Evolutionary conservation across 441 rosid genomes (phyloP).

Genomic region (Erysimum cheiri): DNA sequence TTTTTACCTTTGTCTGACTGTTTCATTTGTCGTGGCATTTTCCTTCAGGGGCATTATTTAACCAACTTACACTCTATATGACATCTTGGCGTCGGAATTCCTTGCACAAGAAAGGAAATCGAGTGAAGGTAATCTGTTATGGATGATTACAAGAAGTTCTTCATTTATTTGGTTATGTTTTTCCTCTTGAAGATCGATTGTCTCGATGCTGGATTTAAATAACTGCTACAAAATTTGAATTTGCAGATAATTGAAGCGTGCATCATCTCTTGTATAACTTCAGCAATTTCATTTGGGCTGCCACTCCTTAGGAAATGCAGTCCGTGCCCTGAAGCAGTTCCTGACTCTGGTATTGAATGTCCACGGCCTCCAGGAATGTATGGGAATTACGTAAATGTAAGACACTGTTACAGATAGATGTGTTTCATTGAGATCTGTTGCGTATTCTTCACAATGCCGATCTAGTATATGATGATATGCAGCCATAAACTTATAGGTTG

Average conservation of each 20-base stretch:
- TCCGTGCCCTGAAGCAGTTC: constrained; percentile 83
- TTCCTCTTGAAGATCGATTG: constrained; percentile 27
- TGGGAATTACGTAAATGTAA: constrained; percentile 96
- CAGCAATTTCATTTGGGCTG: constrained; percentile 87
- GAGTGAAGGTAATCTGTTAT: constrained; percentile 68
- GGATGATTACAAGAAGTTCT: neutral
- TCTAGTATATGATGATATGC: constrained; percentile 9
- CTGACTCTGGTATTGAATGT: constrained; percentile 85
- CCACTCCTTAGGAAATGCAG: constrained; percentile 92
- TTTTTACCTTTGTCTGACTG: constrained; percentile 25
- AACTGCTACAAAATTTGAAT: constrained; percentile 6
- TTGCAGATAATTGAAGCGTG: constrained; percentile 96
- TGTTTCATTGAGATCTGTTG: constrained; percentile 22
- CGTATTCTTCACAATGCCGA: constrained; percentile 11
- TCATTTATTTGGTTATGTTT: constrained; percentile 12
- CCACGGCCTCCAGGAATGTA: constrained; percentile 92
- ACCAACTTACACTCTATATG: constrained; percentile 84
- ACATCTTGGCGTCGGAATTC: constrained; percentile 90
- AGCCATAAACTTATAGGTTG: neutral
- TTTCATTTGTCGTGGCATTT: constrained; percentile 29
- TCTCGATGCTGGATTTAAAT: constrained; percentile 33
- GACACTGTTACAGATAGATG: constrained; percentile 37
- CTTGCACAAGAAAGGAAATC: constrained; percentile 85
- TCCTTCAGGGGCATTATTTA: constrained; percentile 85
- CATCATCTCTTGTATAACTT: constrained; percentile 85